These are phyloP conservation scores for Asterophora parasitica DNA, from an alignment of 768 basidiomycete species.

Conservation along the genomic window DNA sequence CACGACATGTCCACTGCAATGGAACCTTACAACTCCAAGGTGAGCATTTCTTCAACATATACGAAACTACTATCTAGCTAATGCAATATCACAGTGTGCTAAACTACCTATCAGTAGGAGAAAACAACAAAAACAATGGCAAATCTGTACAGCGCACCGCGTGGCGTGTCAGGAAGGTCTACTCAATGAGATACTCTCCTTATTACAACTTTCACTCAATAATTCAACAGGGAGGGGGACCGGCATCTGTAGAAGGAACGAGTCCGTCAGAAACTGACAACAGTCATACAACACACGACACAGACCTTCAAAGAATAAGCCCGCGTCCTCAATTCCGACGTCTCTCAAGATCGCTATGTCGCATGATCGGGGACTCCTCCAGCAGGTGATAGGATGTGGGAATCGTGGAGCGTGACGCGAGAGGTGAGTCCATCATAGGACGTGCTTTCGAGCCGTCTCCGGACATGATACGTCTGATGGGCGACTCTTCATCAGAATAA, in stretches of 20 bases:
- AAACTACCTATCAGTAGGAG: no score
- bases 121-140: no score
- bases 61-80: no score
- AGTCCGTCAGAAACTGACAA: not conserved
- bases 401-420: slow-evolving; percentile 20
- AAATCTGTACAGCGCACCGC: no score
- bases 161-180: no score
- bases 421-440: slow-evolving; percentile 30
- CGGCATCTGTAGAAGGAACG: not conserved
- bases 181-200: no score
- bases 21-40: not conserved
- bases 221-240: not conserved
- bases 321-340: slow-evolving; percentile 2
- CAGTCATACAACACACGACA: not conserved
- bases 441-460: slow-evolving; percentile 28
- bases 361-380: slow-evolving; percentile 33
- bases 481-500: slow-evolving; percentile 45
- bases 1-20: no score
- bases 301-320: slow-evolving; percentile 4
- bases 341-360: slow-evolving; percentile 17
- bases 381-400: slow-evolving; percentile 15
- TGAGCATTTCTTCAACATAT: not conserved
- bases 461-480: slow-evolving; percentile 40
- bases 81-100: no score
- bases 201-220: no score